A percentile compares a stretch with the other conserved stretches of the same genome.
Evolutionary conservation across 768 basidiomycete genomes (phyloP).

Genomic region (Panaeolus cyanescens): DNA sequence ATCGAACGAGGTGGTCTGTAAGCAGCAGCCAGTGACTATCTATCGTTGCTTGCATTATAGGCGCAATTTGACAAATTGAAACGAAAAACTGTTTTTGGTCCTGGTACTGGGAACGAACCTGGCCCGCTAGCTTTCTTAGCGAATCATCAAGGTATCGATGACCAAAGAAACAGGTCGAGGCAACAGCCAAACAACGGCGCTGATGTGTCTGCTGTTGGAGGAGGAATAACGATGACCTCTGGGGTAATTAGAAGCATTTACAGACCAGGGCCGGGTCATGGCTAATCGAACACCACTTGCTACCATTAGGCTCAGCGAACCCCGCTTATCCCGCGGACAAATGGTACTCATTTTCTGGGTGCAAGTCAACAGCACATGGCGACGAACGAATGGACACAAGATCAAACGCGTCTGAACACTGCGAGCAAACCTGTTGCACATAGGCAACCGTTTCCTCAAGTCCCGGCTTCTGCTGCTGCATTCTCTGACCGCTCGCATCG

Average conservation of each 20-base stretch:
- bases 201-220: conserved; percentile 57
- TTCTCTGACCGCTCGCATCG: conserved; percentile 40
- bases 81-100: conserved; percentile 71
- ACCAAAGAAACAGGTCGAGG: conserved; percentile 21
- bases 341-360: conserved; percentile 23
- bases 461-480: conserved; percentile 14
- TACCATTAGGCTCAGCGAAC: conserved; percentile 65
- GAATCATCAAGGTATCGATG: conserved; percentile 22
- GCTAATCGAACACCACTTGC: not conserved
- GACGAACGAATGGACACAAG: conserved; percentile 29
- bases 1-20: not conserved
- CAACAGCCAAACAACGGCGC: conserved; percentile 30
- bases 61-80: conserved; percentile 81
- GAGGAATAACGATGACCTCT: conserved; percentile 66
- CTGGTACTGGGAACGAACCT: conserved; percentile 20
- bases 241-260: conserved; percentile 43
- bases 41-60: conserved; percentile 33
- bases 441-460: conserved; percentile 49
- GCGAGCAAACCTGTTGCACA: conserved; percentile 30
- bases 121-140: conserved; percentile 6
- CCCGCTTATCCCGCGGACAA: conserved; percentile 57
- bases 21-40: not conserved
- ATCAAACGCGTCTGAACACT: not conserved
- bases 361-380: conserved; percentile 18
- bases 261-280: not conserved